Base-by-base conservation (phyloP, 768 basidiomycete genomes). In the Artomyces pyxidatus region DNA sequence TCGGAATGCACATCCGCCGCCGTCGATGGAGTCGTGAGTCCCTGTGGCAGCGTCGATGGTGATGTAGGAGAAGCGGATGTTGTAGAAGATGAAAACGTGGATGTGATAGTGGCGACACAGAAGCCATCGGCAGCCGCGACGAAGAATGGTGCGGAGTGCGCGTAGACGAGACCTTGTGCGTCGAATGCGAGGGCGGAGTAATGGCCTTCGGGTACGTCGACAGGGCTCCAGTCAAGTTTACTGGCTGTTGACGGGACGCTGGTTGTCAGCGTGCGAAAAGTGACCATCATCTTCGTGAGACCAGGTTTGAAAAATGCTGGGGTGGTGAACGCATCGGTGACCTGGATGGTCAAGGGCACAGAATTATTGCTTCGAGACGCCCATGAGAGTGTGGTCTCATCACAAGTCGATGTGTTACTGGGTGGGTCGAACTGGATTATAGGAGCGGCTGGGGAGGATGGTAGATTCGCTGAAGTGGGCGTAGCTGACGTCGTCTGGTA, bases 141-240 rank as follows among this genome's bases (percentile, higher is more conserved):
- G 42, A 63, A 64, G 53, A 71, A 68, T 3, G 61, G 59, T 16
- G 54, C 28, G 2, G 68, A 65, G 16, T 59, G 52, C 10, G 58
- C 56, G 19, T 50, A 52, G 22, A 64, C 50, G 6, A 51, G 57
- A 25, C 37, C 22, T 6, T 42, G 50, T 1, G 59, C 58, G 42
- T 64, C 58, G 51, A 55, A 58, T 2, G 65, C 62, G 37, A 59
- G 49, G 10, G 56, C 59, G 29, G 55, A 56, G 49, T 71, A 70
- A 59, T 60, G 58, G 27, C 70, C 70, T 35, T 56, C 56, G n/a
- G 56, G 52, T 12, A 69, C 63, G 45, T 68, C 62, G 11, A 69
- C 67, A 4, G 58, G 48, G 21, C 47, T 17, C 68, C 69, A 69
- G 23, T 48, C 51, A 48, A 59, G 61, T 19, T 25, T 42, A 11